Evolutionary conservation across 805 yeast genomes (phyloP).

Genomic region (Kodamaea jinghongensis): DNA sequence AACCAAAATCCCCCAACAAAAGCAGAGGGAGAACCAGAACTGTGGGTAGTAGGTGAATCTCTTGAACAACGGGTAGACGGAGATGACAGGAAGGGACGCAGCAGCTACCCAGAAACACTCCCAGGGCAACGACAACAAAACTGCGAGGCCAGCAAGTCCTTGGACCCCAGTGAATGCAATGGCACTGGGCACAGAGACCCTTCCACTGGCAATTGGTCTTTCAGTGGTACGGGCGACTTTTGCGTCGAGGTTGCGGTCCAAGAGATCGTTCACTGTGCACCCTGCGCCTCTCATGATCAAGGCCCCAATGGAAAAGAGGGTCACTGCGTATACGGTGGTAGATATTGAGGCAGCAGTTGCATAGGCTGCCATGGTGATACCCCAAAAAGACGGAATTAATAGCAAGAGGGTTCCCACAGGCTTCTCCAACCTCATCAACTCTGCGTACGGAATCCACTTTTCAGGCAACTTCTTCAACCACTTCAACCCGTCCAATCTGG

Average conservation of each 20-base stretch:
- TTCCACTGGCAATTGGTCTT: conserved; percentile 90
- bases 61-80: conserved; percentile 89
- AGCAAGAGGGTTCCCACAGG: conserved; percentile 94
- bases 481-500: conserved; percentile 44
- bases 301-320: conserved; percentile 80
- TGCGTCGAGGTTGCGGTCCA: conserved; percentile 78
- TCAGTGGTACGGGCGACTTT: conserved; percentile 85
- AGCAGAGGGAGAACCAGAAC: conserved; percentile 72
- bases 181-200: conserved; percentile 72
- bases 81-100: conserved; percentile 71
- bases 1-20: conserved; percentile 90
- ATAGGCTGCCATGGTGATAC: conserved; percentile 85
- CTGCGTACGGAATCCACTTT: conserved; percentile 84
- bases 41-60: conserved; percentile 97
- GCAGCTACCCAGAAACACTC: conserved; percentile 85
- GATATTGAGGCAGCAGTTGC: conserved; percentile 65
- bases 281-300: conserved; percentile 97
- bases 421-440: conserved; percentile 84
- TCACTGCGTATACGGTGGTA: conserved; percentile 58
- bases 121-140: conserved; percentile 69
- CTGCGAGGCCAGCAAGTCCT: conserved; percentile 66
- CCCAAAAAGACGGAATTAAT: conserved; percentile 87
- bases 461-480: conserved; percentile 64
- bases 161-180: conserved; percentile 69
- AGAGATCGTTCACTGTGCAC: conserved; percentile 88